Evolutionary conservation across 2,329 filamentous ascomycete genomes (phyloP), one percentile per base, ranked within the genome.

Genomic region (Aspergillus unguis): DNA sequence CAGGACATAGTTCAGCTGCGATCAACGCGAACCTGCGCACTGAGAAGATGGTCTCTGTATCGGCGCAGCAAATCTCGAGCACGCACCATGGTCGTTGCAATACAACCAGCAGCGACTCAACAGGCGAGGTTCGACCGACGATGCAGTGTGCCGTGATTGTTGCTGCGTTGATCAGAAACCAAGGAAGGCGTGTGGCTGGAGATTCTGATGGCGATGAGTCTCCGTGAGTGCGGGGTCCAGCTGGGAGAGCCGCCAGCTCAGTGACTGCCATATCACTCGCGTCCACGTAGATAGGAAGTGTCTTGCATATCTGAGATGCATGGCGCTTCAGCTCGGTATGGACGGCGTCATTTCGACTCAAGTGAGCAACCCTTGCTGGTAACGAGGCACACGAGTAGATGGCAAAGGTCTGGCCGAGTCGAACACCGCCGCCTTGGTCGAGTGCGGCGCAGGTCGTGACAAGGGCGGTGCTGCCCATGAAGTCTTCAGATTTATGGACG

Each of bases 21-120:
- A 51, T 5, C 5, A 3, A 31, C 2, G 52, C 53, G 38, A 61
- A 54, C 6, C 31, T 28, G 7, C 42, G 28, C n/a, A 55, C 44
- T 6, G 53, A 44, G 1, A 40, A 44, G 11, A 61, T 41, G 1
- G 52, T 58, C 29, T 48, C 5, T 5, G 47, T 44, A 11, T 56
- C 52, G 36, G 53, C 43, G 45, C 58, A 61, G 32, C 58, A 60
- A 3, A 59, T 37, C 46, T 61, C 58, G 3, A 61, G 53, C 5
- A 61, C 53, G 47, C 58, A 61, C 58, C 58, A 61, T 3, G 58
- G 58, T 9, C 55, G 58, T 32, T 57, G 58, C n/a, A 59, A 43
- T 27, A 61, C 37, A 10, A 58, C 41, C 7, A 61, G 51, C 8
- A 61, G 37, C 5, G 58, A 53, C 37, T 58, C 44, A 25, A 56